These are phyloP conservation scores for Leishmania lainsoni DNA, from an alignment of 208 protist genomes.

Conservation along the genomic window DNA sequence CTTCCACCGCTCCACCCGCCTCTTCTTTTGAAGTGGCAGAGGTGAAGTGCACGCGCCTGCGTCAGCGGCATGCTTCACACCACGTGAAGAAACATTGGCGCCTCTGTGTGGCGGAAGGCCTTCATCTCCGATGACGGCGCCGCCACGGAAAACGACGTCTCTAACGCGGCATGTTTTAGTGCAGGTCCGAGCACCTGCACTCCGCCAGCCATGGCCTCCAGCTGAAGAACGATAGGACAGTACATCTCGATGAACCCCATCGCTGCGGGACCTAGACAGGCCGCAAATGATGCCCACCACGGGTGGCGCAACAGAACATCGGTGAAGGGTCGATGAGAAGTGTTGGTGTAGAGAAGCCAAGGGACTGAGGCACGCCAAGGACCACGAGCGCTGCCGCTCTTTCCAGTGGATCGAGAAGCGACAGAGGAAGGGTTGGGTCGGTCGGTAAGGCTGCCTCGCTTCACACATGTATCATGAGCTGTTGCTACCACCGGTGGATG, in stretches of 20 bases:
- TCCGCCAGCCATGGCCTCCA: slow-evolving; percentile 52
- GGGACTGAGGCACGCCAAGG: background rate
- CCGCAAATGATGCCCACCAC: slow-evolving; percentile 46
- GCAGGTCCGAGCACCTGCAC: slow-evolving; percentile 73
- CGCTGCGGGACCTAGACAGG: slow-evolving; percentile 38
- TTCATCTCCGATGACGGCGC: background rate
- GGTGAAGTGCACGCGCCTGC: background rate
- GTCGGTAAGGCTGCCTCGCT: background rate
- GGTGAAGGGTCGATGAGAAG: slow-evolving; percentile 30
- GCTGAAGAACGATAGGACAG: slow-evolving; percentile 64
- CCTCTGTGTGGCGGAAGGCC: background rate
- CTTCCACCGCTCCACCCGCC: background rate
- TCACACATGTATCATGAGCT: background rate
- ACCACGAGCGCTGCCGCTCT: background rate
- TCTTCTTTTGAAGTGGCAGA: background rate
- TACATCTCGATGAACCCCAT: slow-evolving; percentile 44
- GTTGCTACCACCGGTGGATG: background rate
- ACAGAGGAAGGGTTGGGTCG: background rate
- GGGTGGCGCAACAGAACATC: slow-evolving; percentile 41
- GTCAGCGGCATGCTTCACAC: background rate
- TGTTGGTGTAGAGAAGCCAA: slow-evolving; percentile 23
- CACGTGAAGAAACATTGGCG: background rate
- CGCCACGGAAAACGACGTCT: background rate
- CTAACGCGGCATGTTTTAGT: slow-evolving; percentile 28
- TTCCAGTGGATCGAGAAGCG: background rate